A percentile compares a stretch with the other conserved stretches of the same genome.
Evolutionary conservation across 2,329 filamentous ascomycete species (phyloP).

Genomic region (Fusarium udum): DNA sequence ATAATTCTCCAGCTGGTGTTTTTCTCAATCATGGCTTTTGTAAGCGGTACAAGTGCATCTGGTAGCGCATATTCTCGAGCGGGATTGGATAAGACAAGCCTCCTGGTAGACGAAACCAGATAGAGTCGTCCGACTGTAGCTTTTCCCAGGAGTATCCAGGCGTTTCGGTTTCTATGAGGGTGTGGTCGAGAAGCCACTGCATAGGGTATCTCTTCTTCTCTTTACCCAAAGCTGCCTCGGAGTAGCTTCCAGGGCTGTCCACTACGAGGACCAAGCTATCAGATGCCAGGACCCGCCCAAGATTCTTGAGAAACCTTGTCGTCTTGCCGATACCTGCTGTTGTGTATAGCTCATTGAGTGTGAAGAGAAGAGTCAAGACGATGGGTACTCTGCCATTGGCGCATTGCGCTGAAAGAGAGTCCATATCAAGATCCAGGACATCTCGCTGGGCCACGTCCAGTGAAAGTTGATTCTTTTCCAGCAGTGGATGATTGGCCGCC

Average conservation of each 20-base stretch:
- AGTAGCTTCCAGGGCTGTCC: slow-evolving; percentile 94
- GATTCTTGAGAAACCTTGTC: slow-evolving; percentile 75
- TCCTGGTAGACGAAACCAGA: slow-evolving; percentile 82
- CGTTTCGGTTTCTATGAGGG: slow-evolving; percentile 64
- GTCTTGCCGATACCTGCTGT: slow-evolving; percentile 76
- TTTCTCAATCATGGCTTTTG: slow-evolving; percentile 35
- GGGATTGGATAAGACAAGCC: slow-evolving; percentile 80
- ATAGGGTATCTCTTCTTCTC: slow-evolving; percentile 81
- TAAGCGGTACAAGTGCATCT: slow-evolving; percentile 80
- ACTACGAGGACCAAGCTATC: slow-evolving; percentile 83
- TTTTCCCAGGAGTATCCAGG: slow-evolving; percentile 72
- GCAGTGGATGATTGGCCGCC: slow-evolving; percentile 56
- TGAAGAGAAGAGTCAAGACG: slow-evolving; percentile 89
- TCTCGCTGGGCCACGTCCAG: slow-evolving; percentile 59
- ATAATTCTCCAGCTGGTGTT: slow-evolving; percentile 2
- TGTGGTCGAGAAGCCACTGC: slow-evolving; percentile 90
- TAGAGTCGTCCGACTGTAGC: slow-evolving; percentile 77
- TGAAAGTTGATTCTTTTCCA: slow-evolving; percentile 51
- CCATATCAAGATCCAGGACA: slow-evolving; percentile 54
- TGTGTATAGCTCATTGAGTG: slow-evolving; percentile 93
- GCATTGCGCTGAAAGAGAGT: slow-evolving; percentile 47
- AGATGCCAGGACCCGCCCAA: slow-evolving; percentile 66
- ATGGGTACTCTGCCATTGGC: slow-evolving; percentile 49
- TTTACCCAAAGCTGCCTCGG: slow-evolving; percentile 76
- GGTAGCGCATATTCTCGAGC: slow-evolving; percentile 94